Evolutionary conservation across 2,329 filamentous ascomycete species (phyloP).

Genomic region (Elsinoe arachidis): DNA sequence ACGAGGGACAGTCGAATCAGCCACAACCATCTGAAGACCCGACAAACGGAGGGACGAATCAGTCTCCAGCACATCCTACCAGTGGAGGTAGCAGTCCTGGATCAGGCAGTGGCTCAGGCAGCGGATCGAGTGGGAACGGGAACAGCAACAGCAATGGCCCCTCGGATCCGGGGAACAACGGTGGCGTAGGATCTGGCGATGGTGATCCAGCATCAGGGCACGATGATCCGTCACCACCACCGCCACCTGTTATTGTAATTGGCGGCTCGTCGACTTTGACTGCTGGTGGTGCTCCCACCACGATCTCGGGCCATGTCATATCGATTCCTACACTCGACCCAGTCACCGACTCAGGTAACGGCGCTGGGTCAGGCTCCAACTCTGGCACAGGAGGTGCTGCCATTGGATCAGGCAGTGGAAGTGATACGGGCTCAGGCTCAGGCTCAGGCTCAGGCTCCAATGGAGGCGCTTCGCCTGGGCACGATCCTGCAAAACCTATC

Average conservation of each 20-base stretch:
- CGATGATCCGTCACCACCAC: not conserved
- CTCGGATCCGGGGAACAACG: not conserved
- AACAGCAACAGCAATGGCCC: not conserved
- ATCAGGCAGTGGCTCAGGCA: too few species aligned
- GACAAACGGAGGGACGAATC: not conserved
- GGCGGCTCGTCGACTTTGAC: not conserved
- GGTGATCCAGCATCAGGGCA: not conserved
- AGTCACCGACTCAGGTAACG: not conserved
- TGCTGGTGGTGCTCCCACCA: not conserved
- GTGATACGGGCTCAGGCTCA: not conserved
- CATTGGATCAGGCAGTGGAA: too few species aligned
- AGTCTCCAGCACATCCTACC: not conserved
- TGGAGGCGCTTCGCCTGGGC: not conserved
- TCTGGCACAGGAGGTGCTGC: too few species aligned
- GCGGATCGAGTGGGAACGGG: too few species aligned
- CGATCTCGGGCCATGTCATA: not conserved
- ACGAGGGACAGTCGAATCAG: not conserved
- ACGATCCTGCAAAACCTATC: not conserved
- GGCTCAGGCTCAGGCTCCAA: not conserved
- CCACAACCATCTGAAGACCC: not conserved
- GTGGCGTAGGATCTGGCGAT: not conserved
- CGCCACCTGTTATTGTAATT: not conserved
- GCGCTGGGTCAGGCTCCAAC: not conserved
- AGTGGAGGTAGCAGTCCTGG: not conserved
- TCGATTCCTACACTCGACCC: not conserved